Conservation (phyloP, 176 grass and related monocot species). For the Musa troglodytarum region DNA sequence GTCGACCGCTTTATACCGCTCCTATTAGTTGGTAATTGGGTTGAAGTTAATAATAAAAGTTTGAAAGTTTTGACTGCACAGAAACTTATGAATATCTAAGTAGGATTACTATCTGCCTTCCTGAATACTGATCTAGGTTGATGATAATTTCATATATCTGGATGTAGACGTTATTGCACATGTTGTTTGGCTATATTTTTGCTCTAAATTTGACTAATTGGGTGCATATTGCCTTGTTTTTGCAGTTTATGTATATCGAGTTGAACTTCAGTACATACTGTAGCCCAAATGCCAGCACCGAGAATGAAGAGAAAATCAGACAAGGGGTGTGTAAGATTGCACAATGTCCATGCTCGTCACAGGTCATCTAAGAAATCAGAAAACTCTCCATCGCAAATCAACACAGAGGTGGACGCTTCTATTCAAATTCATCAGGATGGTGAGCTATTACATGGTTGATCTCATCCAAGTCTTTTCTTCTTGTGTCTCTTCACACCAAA, state of each 20-base stretch:
- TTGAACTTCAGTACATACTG: constrained; percentile 49
- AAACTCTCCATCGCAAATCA: constrained; percentile 25
- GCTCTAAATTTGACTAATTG: neutral
- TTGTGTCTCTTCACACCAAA: neutral
- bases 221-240: constrained; percentile 16
- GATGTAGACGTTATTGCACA: neutral
- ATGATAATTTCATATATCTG: neutral
- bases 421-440: constrained; percentile 36
- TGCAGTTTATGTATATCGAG: constrained; percentile 61
- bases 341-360: constrained; percentile 34
- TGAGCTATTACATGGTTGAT: constrained; percentile 15
- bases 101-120: neutral
- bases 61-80: neutral
- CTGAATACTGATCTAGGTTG: neutral
- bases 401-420: constrained; percentile 19
- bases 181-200: neutral
- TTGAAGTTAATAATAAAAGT: neutral
- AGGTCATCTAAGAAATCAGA: constrained; percentile 38
- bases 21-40: neutral
- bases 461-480: neutral
- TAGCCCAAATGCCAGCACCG: constrained; percentile 62
- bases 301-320: constrained; percentile 67
- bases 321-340: constrained; percentile 43
- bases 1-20: too few relatives aligned
- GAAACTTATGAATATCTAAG: neutral